Conservation (phyloP, 2,329 filamentous ascomycete genomes). For the Fusarium sambucinum region DNA sequence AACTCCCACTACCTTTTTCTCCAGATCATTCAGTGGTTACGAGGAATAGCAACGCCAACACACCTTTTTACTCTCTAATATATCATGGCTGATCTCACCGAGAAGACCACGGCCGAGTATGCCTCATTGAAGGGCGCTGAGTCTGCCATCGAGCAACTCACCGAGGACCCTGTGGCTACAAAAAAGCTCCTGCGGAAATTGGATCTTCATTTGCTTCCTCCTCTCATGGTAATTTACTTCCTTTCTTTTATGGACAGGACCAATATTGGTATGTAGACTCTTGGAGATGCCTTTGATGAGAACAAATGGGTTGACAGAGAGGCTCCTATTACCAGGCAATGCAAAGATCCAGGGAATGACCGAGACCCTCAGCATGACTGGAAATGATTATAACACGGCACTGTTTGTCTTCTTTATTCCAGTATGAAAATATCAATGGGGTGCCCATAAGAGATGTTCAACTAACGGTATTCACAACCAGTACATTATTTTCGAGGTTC, state of each 20-base stretch:
- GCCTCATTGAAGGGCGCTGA: not conserved
- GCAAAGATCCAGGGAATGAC: conserved; percentile 48
- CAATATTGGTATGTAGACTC: conserved; percentile 38
- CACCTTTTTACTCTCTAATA: not conserved
- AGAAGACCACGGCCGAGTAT: not conserved
- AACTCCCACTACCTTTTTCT: not conserved
- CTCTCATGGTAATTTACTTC: conserved; percentile 40
- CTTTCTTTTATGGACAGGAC: conserved; percentile 47
- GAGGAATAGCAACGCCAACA: not conserved
- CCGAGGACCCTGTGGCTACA: not conserved
- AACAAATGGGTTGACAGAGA: not conserved
- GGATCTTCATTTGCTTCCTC: conserved; percentile 74
- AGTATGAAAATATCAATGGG: not conserved
- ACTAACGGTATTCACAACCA: conserved; percentile 46
- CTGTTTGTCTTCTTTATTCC: conserved; percentile 42
- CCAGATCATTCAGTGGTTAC: rapidly evolving
- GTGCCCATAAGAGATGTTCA: rapidly evolving
- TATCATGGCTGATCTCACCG: not conserved
- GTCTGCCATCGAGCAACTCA: not conserved
- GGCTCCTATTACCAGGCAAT: conserved; percentile 14
- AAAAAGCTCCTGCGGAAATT: conserved; percentile 65
- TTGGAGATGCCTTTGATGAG: rapidly evolving
- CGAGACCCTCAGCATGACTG: conserved; percentile 30
- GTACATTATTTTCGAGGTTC: conserved; percentile 32
- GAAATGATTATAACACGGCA: conserved; percentile 69